phyloP scores from a whole-genome alignment of 2,329 filamentous ascomycete species.

The Verticillium klebahnii region DNA sequence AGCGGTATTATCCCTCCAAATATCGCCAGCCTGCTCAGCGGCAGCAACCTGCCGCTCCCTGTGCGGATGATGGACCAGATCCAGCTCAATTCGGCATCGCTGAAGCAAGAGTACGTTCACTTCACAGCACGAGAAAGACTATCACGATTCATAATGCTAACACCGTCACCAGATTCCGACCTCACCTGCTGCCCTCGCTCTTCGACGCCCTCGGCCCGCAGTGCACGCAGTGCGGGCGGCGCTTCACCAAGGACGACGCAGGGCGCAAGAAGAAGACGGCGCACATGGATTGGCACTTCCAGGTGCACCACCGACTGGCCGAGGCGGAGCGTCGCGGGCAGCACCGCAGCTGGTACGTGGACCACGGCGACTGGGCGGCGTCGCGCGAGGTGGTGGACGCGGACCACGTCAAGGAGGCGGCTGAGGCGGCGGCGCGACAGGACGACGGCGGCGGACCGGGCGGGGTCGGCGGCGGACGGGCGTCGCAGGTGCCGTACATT shows the following conservation, averaged over 20 bases:
- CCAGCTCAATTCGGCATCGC: constrained; percentile 59
- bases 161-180: constrained; percentile 54
- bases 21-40: constrained; percentile 27
- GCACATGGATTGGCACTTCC: constrained; percentile 98
- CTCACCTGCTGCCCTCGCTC: constrained; percentile 66
- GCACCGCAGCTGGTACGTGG: constrained; percentile 92
- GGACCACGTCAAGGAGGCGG: constrained; percentile 36
- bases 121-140: background rate
- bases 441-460: background rate
- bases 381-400: constrained; percentile 76
- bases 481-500: constrained; percentile 61
- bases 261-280: constrained; percentile 82
- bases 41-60: constrained; percentile 11
- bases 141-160: background rate
- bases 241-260: constrained; percentile 72
- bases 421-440: constrained; percentile 16
- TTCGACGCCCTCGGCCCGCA: constrained; percentile 81
- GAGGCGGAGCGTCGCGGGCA: constrained; percentile 83
- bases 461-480: background rate
- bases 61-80: constrained; percentile 41
- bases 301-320: constrained; percentile 81
- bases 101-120: constrained; percentile 64
- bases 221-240: constrained; percentile 85
- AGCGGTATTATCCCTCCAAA: constrained; percentile 26
- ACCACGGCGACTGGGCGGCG: constrained; percentile 77